A percentile compares a stretch with the other conserved stretches of the same genome.
Conservation (phyloP, 345 rosid species). For the Arabis alpina region DNA sequence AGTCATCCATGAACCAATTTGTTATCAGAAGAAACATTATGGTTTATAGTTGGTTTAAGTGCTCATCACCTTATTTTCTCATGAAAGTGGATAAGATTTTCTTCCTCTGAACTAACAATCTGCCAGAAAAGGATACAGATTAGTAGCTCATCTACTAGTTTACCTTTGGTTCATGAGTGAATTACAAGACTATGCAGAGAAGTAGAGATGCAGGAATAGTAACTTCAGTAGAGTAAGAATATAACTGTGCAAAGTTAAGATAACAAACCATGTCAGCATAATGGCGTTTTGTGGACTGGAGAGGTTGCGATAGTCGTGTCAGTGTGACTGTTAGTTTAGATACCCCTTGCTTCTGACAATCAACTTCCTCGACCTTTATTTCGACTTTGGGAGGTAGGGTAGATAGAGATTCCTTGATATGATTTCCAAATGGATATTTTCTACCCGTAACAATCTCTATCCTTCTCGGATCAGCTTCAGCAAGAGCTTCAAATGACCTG, state of each 20-base stretch:
- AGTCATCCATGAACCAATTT: background rate
- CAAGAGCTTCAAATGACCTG: conserved; percentile 79
- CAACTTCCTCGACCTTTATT: conserved; percentile 64
- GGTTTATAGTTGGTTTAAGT: conserved; percentile 22
- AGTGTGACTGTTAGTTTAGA: conserved; percentile 66
- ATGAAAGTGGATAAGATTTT: conserved; percentile 78
- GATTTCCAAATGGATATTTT: conserved; percentile 94
- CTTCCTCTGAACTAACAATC: conserved; percentile 94
- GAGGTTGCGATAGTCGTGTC: conserved; percentile 68
- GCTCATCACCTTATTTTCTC: conserved; percentile 84
- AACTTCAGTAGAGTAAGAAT: conserved; percentile 4
- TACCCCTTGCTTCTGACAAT: conserved; percentile 61
- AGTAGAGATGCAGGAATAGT: background rate
- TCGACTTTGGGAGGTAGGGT: conserved; percentile 87
- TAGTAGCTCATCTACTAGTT: conserved; percentile 25
- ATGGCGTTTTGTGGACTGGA: conserved; percentile 67
- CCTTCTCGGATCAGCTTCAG: conserved; percentile 94
- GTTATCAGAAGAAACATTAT: background rate
- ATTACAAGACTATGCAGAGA: conserved; percentile 4
- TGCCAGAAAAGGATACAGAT: conserved; percentile 48
- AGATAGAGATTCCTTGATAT: conserved; percentile 86
- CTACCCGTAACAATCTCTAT: conserved; percentile 93
- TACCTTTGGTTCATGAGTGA: conserved; percentile 2
- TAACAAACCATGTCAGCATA: conserved; percentile 89
- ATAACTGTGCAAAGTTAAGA: conserved; percentile 4